These are phyloP conservation scores for Aspergillus sp. DNA, from an alignment of 2,329 filamentous ascomycete species.

Conservation along the genomic window DNA sequence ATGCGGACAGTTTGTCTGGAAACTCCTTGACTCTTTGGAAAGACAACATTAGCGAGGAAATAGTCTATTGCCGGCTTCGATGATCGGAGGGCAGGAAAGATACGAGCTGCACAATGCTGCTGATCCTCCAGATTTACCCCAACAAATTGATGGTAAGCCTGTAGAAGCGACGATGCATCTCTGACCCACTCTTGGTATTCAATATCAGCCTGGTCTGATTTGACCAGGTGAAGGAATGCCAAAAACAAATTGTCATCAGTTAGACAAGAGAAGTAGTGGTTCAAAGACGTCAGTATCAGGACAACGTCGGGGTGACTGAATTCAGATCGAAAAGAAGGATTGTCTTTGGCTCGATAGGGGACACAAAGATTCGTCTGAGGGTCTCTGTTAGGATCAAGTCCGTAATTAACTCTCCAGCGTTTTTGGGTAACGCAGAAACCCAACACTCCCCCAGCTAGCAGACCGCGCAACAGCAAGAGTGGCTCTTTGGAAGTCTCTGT, in stretches of 20 bases:
- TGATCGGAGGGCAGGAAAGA: slow-evolving; percentile 57
- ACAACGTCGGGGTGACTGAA: slow-evolving; percentile 63
- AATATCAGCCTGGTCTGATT: slow-evolving; percentile 51
- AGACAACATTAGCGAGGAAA: slow-evolving; percentile 59
- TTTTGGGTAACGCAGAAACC: slow-evolving; percentile 56
- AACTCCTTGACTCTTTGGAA: slow-evolving; percentile 65
- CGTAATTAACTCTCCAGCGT: slow-evolving; percentile 66
- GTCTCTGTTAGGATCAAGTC: slow-evolving; percentile 47
- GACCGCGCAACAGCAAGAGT: slow-evolving; percentile 40
- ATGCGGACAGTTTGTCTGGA: slow-evolving; percentile 61
- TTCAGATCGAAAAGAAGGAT: slow-evolving; percentile 55
- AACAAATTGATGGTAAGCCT: slow-evolving; percentile 41
- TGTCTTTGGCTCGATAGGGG: slow-evolving; percentile 61
- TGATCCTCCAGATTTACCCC: slow-evolving; percentile 62
- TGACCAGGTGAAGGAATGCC: slow-evolving; percentile 49
- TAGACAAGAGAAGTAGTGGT: slow-evolving; percentile 60
- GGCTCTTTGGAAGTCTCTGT: slow-evolving; percentile 37
- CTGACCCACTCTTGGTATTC: slow-evolving; percentile 47
- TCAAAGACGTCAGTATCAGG: slow-evolving; percentile 56
- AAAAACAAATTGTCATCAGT: slow-evolving; percentile 49
- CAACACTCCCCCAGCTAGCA: slow-evolving; percentile 58
- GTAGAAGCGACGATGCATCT: slow-evolving; percentile 33
- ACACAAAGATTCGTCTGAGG: slow-evolving; percentile 59
- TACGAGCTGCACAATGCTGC: slow-evolving; percentile 42
- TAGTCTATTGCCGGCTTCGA: slow-evolving; percentile 61